Evolutionary conservation across 768 basidiomycete species (phyloP), one percentile per base, ranked within the genome.

Genomic region (Suillus subalutaceus): DNA sequence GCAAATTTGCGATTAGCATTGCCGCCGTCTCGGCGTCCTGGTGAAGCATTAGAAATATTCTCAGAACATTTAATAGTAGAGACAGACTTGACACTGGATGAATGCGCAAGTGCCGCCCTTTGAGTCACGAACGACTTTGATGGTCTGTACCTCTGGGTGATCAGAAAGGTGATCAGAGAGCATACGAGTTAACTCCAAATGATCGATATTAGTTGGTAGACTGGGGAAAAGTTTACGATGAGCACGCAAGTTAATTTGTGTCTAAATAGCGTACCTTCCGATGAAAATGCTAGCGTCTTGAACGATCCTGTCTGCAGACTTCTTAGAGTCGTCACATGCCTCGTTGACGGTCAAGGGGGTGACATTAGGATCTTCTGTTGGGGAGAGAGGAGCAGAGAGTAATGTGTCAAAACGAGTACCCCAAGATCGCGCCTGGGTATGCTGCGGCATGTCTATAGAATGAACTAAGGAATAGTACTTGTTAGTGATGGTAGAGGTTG

Each of bases 231-330:
- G 55, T 55, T 64, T 63, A 63, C 62, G 9, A 53, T 71, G 43
- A 71, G 71, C n/a, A 52, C 57, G 52, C 46, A 26, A 38, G 13
- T 59, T 8, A 46, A 23, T 23, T 43, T 23, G 23, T 53, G 38
- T 13, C 38, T 20, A 35, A 15, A n/a, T 37, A 64, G 70, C 74
- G 6, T 71, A 91, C 92, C 92, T 93, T 75, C 93, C 93, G 66
- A 94, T 89, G 75, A 94, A 94, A 71, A 94, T 84, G 71, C 91
- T 93, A 48, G 91, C 88, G 69, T 93, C 89, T 74, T 92, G 90
- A 64, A 86, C 84, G 73, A 85, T 80, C 71, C 82, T 86, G 55
- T 88, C 75, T 61, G 67, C 69, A 10, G 64, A 20, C 79, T 80
- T 68, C 72, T 82, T 69, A 52, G 69, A 75, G 50, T 72, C 76